Conservation (phyloP, 2,329 filamentous ascomycete genomes). For the Sporothrix globosa region DNA sequence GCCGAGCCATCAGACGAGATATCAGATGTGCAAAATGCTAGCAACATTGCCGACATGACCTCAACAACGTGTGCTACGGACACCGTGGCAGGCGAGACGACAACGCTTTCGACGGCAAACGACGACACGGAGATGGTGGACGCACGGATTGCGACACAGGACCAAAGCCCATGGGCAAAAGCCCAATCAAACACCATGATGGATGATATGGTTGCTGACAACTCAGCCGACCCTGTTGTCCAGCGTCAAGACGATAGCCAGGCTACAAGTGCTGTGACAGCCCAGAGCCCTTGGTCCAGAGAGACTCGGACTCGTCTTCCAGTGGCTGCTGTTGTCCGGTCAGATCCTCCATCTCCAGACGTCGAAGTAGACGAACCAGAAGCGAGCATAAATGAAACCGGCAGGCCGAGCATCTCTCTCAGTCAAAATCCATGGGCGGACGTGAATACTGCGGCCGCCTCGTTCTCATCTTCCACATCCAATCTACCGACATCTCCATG, state of each 20-base stretch:
- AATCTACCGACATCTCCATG: conserved; percentile 28
- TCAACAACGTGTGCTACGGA: conserved; percentile 6
- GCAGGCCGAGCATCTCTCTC: background rate
- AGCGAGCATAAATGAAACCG: background rate
- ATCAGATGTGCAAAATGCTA: background rate
- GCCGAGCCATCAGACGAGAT: background rate
- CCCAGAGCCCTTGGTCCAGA: conserved; percentile 29
- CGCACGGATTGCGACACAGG: conserved; percentile 33
- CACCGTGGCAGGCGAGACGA: background rate
- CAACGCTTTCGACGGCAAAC: background rate
- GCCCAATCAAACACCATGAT: background rate
- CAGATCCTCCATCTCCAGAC: conserved; percentile 1
- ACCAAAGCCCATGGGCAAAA: conserved; percentile 36
- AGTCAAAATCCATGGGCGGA: conserved; percentile 35
- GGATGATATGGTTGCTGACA: background rate
- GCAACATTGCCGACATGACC: background rate
- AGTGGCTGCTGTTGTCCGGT: background rate
- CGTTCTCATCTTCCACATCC: background rate
- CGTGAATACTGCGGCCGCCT: background rate
- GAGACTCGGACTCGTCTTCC: background rate
- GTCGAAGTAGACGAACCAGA: background rate
- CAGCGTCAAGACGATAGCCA: background rate
- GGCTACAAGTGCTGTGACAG: background rate
- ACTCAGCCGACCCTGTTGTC: background rate
- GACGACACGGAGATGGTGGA: background rate